Evolutionary conservation across 75 land plant species (phyloP).

Genomic region (Cunninghamia lanceolata): DNA sequence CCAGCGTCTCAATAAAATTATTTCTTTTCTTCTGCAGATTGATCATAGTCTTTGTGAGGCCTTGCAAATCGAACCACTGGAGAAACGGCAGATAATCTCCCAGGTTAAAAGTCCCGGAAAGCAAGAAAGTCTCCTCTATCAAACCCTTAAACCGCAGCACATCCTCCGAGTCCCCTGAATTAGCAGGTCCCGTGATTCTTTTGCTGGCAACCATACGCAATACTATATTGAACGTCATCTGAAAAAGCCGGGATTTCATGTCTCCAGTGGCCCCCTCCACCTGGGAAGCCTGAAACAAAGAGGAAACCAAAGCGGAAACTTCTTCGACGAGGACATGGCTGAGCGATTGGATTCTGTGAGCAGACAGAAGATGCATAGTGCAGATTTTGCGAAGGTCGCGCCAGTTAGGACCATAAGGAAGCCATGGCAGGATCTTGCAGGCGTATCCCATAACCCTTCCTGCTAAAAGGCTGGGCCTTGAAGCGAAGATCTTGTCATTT

Average conservation of each 20-base stretch:
- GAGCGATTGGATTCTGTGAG: slow-evolving; percentile 10
- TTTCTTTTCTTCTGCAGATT: no score
- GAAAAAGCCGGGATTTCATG: slow-evolving; percentile 10
- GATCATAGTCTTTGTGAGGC: no score
- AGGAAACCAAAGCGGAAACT: not conserved
- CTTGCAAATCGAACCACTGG: no score
- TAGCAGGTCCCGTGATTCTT: not conserved
- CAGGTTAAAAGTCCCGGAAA: no score
- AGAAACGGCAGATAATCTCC: no score
- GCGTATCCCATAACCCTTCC: slow-evolving; percentile 21
- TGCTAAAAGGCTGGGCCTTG: slow-evolving; percentile 24
- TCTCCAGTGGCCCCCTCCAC: not conserved
- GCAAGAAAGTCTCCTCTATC: no score
- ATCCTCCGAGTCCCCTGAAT: not conserved
- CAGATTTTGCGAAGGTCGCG: slow-evolving; percentile 29
- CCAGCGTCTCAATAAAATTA: no score
- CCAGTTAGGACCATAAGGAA: slow-evolving; percentile 32
- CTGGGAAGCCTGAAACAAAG: not conserved
- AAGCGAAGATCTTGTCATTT: slow-evolving; percentile 32
- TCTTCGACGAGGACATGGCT: not conserved
- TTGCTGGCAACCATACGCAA: slow-evolving; percentile 26
- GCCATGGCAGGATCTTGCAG: slow-evolving; percentile 15
- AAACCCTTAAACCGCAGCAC: slow-evolving; percentile 14
- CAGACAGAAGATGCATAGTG: slow-evolving; percentile 16
- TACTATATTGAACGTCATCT: slow-evolving; percentile 8